Conservation (phyloP, 2,329 filamentous ascomycete genomes). For the Paecilomyces dactylethromorphus region DNA sequence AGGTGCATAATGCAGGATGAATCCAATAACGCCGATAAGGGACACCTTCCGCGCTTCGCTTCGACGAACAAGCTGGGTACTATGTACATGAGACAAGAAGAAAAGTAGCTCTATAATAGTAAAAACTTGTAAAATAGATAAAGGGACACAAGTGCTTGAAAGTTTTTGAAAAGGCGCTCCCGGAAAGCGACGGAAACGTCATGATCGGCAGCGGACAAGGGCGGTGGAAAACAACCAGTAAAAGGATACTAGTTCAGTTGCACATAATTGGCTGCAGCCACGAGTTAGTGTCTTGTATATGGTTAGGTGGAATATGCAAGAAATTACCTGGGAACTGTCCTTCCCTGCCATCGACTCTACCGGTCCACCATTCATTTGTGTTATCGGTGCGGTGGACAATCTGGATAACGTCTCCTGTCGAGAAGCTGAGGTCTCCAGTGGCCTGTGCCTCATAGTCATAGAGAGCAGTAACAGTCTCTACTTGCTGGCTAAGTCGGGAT, state of each 20-base stretch:
- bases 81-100: background rate
- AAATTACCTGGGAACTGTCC: constrained; percentile 89
- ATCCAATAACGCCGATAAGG: background rate
- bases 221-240: background rate
- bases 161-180: background rate
- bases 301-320: constrained; percentile 6
- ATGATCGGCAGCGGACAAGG: background rate
- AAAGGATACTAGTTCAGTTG: constrained; percentile 16
- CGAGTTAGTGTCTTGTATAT: constrained; percentile 7
- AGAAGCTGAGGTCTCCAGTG: constrained; percentile 87
- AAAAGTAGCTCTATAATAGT: background rate
- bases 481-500: constrained; percentile 58
- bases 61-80: background rate
- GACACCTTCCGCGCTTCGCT: background rate
- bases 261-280: constrained; percentile 30
- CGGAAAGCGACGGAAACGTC: background rate
- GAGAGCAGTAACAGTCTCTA: constrained; percentile 79
- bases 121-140: constrained; percentile 6
- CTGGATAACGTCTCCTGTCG: constrained; percentile 81
- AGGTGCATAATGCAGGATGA: background rate
- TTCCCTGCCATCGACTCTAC: constrained; percentile 68
- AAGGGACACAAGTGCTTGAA: background rate
- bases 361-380: constrained; percentile 96
- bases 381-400: constrained; percentile 78
- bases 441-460: constrained; percentile 97